Evolutionary conservation across 164 flowering plant species (phyloP).

Genomic region (Taxillus chinensis): DNA sequence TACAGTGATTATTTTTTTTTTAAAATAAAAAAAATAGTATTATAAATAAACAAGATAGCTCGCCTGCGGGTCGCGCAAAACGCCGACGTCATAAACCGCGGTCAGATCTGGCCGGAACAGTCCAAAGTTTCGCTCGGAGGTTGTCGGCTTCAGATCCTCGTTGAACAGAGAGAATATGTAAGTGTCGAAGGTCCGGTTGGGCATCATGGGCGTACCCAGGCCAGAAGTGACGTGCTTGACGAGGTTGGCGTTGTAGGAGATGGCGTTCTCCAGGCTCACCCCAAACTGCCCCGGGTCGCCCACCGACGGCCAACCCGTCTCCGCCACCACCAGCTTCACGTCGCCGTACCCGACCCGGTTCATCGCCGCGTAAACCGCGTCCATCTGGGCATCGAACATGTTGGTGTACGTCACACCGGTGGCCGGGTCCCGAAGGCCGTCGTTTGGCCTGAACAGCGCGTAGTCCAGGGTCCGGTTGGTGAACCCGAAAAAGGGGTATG

Average conservation of each 20-base stretch:
- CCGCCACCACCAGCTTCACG: not conserved
- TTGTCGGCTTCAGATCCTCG: constrained; percentile 32
- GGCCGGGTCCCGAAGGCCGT: constrained; percentile 22
- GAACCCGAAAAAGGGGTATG: constrained; percentile 40
- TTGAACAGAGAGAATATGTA: constrained; percentile 34
- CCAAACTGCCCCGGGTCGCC: not conserved
- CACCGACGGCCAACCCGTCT: constrained; percentile 5
- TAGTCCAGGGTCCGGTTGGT: constrained; percentile 18
- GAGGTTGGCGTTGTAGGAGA: not conserved
- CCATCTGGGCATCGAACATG: constrained; percentile 42
- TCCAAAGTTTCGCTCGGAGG: constrained; percentile 34
- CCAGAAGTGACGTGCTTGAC: not conserved
- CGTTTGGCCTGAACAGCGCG: constrained; percentile 31
- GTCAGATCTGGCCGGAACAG: constrained; percentile 32
- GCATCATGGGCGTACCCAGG: not conserved
- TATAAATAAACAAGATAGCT: not conserved
- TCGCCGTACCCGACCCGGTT: constrained; percentile 1
- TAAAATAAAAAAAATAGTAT: not conserved
- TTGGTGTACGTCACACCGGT: constrained; percentile 29
- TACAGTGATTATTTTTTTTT: too few species aligned
- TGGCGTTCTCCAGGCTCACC: not conserved
- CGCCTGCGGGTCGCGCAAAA: constrained; percentile 9
- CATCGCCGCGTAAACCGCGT: constrained; percentile 31
- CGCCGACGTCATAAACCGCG: constrained; percentile 31
- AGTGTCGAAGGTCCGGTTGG: constrained; percentile 26